These are phyloP conservation scores for Phaeomoniella chlamydospora DNA, from an alignment of 2,329 filamentous ascomycete genomes.

Conservation along the genomic window DNA sequence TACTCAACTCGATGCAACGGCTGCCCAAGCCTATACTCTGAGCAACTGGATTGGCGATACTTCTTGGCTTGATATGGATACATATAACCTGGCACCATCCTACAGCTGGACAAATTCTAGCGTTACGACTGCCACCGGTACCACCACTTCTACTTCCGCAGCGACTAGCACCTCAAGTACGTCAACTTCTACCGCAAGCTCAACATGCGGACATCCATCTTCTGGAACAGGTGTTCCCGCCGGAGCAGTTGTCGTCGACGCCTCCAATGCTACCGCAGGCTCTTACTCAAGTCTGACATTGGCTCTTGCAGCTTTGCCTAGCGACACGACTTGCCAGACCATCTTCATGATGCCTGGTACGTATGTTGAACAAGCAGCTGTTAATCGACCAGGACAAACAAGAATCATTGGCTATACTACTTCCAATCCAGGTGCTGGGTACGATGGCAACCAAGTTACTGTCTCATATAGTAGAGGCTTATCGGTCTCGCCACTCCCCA, in stretches of 20 bases:
- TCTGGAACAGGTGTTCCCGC: conserved; percentile 25
- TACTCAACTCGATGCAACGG: conserved; percentile 18
- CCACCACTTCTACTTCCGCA: background rate
- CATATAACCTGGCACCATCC: conserved; percentile 22
- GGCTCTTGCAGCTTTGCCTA: conserved; percentile 20
- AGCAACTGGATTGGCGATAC: conserved; percentile 24
- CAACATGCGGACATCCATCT: conserved; percentile 20
- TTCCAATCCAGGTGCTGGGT: conserved; percentile 9
- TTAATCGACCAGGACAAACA: conserved; percentile 9
- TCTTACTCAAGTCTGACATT: conserved; percentile 19
- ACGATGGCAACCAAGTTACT: conserved; percentile 7
- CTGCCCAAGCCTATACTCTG: conserved; percentile 21
- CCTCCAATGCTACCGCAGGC: conserved; percentile 15
- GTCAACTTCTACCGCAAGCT: conserved; percentile 11
- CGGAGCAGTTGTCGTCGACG: conserved; percentile 27
- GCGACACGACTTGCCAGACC: conserved; percentile 17
- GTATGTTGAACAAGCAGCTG: conserved; percentile 11
- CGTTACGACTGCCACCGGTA: background rate
- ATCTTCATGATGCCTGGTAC: conserved; percentile 17
- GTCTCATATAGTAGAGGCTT: conserved; percentile 12
- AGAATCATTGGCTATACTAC: conserved; percentile 10
- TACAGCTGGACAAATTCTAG: conserved; percentile 12
- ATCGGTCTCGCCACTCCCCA: conserved; percentile 11
- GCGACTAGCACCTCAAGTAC: conserved; percentile 2
- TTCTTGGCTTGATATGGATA: conserved; percentile 25